Base-by-base conservation (phyloP, 2,329 filamentous ascomycete species). In the Polytolypa hystricis region DNA sequence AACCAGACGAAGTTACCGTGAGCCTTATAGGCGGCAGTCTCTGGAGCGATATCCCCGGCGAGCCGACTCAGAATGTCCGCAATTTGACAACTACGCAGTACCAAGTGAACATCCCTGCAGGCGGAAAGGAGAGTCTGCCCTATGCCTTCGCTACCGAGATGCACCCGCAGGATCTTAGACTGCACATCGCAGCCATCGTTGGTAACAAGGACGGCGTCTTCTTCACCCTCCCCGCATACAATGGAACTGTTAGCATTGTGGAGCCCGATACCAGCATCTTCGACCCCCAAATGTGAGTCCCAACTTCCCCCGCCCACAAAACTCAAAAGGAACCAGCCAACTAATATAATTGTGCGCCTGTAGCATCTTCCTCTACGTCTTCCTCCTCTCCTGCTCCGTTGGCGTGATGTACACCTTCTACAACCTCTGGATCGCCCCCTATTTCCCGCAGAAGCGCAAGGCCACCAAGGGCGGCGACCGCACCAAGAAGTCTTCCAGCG, bases 281-380 rank as follows among this genome's bases (percentile, higher is more conserved):
- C 46, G 89, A 96, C 58, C 89, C 87, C 43, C 87, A 95, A 65
- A 87, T 95, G 89, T 96, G 71, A 64, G 80, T 63, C 28, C 21
- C 19, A 35, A 39, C 18, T 14, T 20, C n/a, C 8, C 6, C n/a
- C n/a, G n/a, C n/a, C n/a, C n/a, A n/a, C n/a, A n/a, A n/a, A n/a
- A n/a, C n/a, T n/a, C n/a, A n/a, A n/a, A n/a, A n/a, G n/a, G n/a
- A n/a, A n/a, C n/a, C n/a, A n/a, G n/a, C 27, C 16, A 19, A 9
- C 8, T 35, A 41, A 37, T 32, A 30, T 42, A 20, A 42, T 30
- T 19, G 8, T 23, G 19, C 20, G 28, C 10, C 16, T 23, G 11
- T 45, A 96, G 91, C 58, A 85, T 96, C 67, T 98, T 98, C 78
- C 78, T 98, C 45, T 96, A 96, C 71, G 71, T 94, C 58, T 79